These are phyloP conservation scores for Hagleromyces aurorensis DNA, from an alignment of 805 yeast genomes.

Conservation along the genomic window DNA sequence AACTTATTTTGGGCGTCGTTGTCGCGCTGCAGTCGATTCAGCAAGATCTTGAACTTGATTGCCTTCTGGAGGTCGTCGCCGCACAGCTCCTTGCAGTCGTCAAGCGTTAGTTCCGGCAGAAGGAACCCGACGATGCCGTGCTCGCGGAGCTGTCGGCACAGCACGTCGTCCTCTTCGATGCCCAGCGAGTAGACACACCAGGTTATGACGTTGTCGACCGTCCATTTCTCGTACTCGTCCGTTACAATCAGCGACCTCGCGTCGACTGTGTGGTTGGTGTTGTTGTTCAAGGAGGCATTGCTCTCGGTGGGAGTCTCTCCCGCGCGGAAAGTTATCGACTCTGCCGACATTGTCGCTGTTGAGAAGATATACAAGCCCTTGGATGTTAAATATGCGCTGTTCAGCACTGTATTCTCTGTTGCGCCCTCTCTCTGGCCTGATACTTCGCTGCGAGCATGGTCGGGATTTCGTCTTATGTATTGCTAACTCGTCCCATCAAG, in stretches of 20 bases:
- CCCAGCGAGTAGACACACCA: conserved; percentile 22
- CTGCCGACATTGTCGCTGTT: too few species aligned
- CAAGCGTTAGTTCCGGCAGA: conserved; percentile 57
- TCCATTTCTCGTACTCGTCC: conserved; percentile 19
- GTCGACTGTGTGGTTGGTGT: too few species aligned
- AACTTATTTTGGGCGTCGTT: conserved; percentile 10
- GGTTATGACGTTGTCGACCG: conserved; percentile 16
- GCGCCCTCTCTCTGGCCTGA: too few species aligned
- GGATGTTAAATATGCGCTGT: too few species aligned
- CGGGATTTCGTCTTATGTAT: too few species aligned
- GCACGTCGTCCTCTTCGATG: conserved; percentile 10
- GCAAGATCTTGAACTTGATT: conserved; percentile 49
- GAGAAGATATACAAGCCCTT: too few species aligned
- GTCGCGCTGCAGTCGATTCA: conserved; percentile 39
- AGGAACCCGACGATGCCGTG: conserved; percentile 46
- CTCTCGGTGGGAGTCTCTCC: too few species aligned
- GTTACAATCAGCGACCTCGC: conserved; percentile 6
- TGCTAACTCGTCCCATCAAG: too few species aligned
- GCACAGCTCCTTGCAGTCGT: conserved; percentile 70
- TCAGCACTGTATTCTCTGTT: too few species aligned
- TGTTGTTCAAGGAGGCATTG: too few species aligned
- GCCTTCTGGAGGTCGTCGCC: conserved; percentile 46
- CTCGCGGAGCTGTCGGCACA: conserved; percentile 11
- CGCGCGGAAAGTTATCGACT: too few species aligned
- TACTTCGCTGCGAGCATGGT: too few species aligned